These are phyloP conservation scores for Nyctanthes arbortristis DNA, from an alignment of 257 asterid species.

Conservation along the genomic window DNA sequence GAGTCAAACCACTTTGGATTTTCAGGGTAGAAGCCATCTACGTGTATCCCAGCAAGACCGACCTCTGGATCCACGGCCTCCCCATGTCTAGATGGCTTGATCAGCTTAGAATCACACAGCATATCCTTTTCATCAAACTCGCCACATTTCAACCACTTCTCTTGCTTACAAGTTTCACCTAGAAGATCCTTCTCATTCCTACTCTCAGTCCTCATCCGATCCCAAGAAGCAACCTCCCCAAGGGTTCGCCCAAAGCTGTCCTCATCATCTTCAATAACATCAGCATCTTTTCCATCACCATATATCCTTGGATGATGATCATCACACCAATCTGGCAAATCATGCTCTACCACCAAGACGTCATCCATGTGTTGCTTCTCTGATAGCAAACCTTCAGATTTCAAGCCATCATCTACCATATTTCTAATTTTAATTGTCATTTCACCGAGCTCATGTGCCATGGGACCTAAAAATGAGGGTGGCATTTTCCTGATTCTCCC, in stretches of 20 bases:
- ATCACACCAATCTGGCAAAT: constrained; percentile 93
- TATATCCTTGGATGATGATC: constrained; percentile 70
- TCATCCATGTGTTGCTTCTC: constrained; percentile 81
- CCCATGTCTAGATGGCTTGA: constrained; percentile 51
- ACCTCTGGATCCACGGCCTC: constrained; percentile 75
- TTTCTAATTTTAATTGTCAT: constrained; percentile 62
- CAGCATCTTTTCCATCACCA: constrained; percentile 82
- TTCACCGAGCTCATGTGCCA: constrained; percentile 78
- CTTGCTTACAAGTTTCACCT: constrained; percentile 74
- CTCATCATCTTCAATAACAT: constrained; percentile 88
- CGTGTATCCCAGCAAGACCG: constrained; percentile 76
- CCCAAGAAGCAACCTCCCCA: constrained; percentile 98
- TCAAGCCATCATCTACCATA: constrained; percentile 74
- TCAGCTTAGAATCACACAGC: constrained; percentile 52
- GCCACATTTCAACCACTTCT: constrained; percentile 80
- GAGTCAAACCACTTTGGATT: constrained; percentile 97
- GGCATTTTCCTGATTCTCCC: constrained; percentile 71
- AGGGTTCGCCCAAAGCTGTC: constrained; percentile 97
- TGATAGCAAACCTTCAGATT: constrained; percentile 53
- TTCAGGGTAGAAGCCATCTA: constrained; percentile 80
- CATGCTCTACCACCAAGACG: constrained; percentile 90
- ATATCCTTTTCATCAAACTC: constrained; percentile 77
- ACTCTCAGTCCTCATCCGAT: constrained; percentile 70
- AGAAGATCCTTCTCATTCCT: constrained; percentile 71
- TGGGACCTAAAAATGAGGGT: constrained; percentile 53